Evolutionary conservation across 225 moss, liverwort and hornwort species (phyloP).

Genomic region (Asterella californica): DNA sequence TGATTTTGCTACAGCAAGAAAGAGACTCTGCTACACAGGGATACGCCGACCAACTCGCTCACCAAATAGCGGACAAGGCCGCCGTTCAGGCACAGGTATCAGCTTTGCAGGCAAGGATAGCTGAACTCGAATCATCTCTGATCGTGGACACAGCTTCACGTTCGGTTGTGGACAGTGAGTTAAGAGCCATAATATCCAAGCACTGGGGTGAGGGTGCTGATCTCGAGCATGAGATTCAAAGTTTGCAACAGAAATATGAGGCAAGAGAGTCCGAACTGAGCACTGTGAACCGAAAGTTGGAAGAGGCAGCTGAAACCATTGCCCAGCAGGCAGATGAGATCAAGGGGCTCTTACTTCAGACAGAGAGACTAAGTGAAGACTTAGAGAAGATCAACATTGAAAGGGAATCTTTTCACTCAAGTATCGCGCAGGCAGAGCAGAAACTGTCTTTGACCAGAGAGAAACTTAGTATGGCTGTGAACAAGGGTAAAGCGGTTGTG

Average conservation of each 20-base stretch:
- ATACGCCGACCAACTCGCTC: slow-evolving; percentile 24
- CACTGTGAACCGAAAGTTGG: slow-evolving; percentile 34
- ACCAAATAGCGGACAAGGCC: slow-evolving; percentile 30
- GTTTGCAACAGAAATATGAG: slow-evolving; percentile 43
- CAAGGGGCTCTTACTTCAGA: slow-evolving; percentile 34
- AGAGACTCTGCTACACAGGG: slow-evolving; percentile 21
- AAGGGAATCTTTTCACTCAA: slow-evolving; percentile 34
- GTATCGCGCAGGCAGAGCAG: slow-evolving; percentile 44
- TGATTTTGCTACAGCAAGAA: slow-evolving; percentile 24
- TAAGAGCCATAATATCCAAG: slow-evolving; percentile 31
- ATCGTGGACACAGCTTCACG: slow-evolving; percentile 32
- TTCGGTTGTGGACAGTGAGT: slow-evolving; percentile 28
- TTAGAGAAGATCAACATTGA: slow-evolving; percentile 42
- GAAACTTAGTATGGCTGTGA: slow-evolving; percentile 46
- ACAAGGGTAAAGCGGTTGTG: slow-evolving; percentile 44
- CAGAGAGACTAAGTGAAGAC: slow-evolving; percentile 44
- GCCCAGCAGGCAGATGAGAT: slow-evolving; percentile 40
- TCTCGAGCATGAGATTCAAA: slow-evolving; percentile 35
- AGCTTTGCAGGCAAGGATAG: slow-evolving; percentile 24
- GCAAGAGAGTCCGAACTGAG: slow-evolving; percentile 47
- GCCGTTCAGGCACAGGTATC: slow-evolving; percentile 38
- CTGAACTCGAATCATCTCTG: slow-evolving; percentile 21
- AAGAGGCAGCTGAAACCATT: slow-evolving; percentile 36
- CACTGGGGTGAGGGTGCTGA: slow-evolving; percentile 38
- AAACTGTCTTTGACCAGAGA: slow-evolving; percentile 38